These are phyloP conservation scores for Hygrophorus pudorinus DNA, from an alignment of 768 basidiomycete genomes.

Conservation along the genomic window DNA sequence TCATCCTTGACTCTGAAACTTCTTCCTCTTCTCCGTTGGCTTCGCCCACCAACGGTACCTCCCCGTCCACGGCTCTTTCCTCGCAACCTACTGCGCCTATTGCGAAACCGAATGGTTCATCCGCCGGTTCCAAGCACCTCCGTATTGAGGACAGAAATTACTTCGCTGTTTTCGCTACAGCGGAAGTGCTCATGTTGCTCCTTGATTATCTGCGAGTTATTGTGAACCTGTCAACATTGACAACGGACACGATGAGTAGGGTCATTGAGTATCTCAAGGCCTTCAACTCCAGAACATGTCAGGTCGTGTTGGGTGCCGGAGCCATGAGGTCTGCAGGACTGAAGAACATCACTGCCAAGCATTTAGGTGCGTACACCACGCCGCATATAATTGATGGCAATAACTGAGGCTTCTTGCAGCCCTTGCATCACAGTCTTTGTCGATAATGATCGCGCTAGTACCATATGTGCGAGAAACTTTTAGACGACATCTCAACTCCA, in stretches of 20 bases:
- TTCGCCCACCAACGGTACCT: conserved; percentile 11
- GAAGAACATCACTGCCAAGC: conserved; percentile 97
- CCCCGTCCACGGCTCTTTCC: conserved; percentile 9
- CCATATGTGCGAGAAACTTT: conserved; percentile 95
- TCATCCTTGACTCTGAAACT: conserved; percentile 30
- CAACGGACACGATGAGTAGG: conserved; percentile 91
- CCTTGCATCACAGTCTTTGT: conserved; percentile 91
- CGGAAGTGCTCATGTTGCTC: conserved; percentile 61
- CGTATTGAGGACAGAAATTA: conserved; percentile 79
- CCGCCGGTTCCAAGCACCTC: conserved; percentile 43
- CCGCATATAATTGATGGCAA: neutral
- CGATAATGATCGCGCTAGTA: conserved; percentile 87
- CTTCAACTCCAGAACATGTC: conserved; percentile 96
- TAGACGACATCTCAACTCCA: conserved; percentile 84
- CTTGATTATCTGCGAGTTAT: conserved; percentile 83
- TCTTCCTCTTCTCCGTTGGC: conserved; percentile 10
- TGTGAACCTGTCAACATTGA: conserved; percentile 79
- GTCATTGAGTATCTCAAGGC: conserved; percentile 95
- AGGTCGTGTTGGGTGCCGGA: conserved; percentile 95
- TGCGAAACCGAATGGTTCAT: conserved; percentile 11
- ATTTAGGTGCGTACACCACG: conserved; percentile 55
- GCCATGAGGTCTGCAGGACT: conserved; percentile 98
- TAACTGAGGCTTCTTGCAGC: conserved; percentile 36
- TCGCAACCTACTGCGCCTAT: conserved; percentile 11
- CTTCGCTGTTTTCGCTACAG: conserved; percentile 80